Base-by-base conservation (phyloP, 169 alveolate genomes). In the Theileria sp. region DNA sequence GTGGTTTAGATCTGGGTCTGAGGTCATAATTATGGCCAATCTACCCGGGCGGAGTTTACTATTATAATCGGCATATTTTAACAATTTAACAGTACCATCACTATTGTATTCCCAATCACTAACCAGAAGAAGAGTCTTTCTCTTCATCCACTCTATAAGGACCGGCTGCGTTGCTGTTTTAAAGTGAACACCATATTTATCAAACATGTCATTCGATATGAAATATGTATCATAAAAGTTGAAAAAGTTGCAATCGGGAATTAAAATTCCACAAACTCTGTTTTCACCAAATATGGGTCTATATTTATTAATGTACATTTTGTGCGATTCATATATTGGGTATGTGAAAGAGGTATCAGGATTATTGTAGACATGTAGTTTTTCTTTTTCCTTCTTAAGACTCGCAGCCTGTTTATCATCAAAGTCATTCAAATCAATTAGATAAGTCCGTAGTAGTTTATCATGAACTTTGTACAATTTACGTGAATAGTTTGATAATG, bases 141-240 rank as follows among this genome's bases (percentile, higher is more conserved):
- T 79, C 19, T 82, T 49, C 32, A 36, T 17, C 86, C 75, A 77
- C 36, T 32, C 36, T 32, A 32, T 9, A 19, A 19, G 72, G 79
- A 80, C 17, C 71, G 79, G 34, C 62, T 32, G 36, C 36, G 36
- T 32, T 32, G 36, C 36, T 17, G 86, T 77, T 19, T 21, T 69
- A 15, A 83, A 79, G 50, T 83, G 70, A 23, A 75, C 72, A 23
- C 87, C 89, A 26, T 83, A 67, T 26, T 34, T 77, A 32, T 75
- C 80, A n/a, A 26, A 61, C 21, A 83, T 32, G 32, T 30, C 62
- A 58, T 77, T 79, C 2, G 87, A 68, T 60, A 78, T 79, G 23
- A 78, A 79, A 60, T 71, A 71, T n/a, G 74, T 80, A 26, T 83
- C 89, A 44, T 74, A 83, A 60, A 58, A 83, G 51, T 83, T 83